These are phyloP conservation scores for Pseudogymnoascus sp. DNA, from an alignment of 2,329 filamentous ascomycete genomes.

Conservation along the genomic window DNA sequence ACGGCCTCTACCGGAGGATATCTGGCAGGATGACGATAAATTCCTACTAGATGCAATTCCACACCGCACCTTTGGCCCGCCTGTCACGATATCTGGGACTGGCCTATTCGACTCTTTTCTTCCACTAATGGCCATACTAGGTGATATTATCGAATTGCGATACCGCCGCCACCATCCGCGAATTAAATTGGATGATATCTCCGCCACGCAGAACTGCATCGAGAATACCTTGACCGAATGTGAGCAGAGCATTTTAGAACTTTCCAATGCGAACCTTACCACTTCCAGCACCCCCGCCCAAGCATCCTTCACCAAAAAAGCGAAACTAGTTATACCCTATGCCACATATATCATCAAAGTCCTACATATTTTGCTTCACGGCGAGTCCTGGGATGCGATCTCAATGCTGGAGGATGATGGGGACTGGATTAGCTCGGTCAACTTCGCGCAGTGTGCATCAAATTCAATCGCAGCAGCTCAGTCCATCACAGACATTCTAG, in stretches of 20 bases:
- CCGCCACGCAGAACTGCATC: not conserved
- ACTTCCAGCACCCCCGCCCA: not conserved
- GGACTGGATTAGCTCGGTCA: conserved; percentile 41
- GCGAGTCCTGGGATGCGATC: conserved; percentile 35
- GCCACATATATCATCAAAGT: conserved; percentile 42
- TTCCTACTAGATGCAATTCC: not conserved
- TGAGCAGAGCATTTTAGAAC: not conserved
- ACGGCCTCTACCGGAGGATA: conserved; percentile 11
- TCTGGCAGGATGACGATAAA: conserved; percentile 9
- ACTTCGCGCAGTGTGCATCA: conserved; percentile 39
- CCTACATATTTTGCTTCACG: conserved; percentile 40
- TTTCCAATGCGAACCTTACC: conserved; percentile 9
- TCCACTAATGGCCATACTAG: conserved; percentile 42
- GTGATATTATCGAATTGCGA: conserved; percentile 43
- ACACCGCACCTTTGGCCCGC: conserved; percentile 28
- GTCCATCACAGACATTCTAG: conserved; percentile 39
- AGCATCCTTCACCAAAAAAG: conserved; percentile 23
- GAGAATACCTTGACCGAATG: not conserved
- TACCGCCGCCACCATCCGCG: conserved; percentile 38
- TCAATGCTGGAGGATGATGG: conserved; percentile 43
- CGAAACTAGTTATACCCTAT: conserved; percentile 21
- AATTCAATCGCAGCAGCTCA: conserved; percentile 42
- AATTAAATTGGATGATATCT: conserved; percentile 25
- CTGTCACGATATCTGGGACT: conserved; percentile 34
- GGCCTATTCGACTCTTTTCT: conserved; percentile 45